These are phyloP conservation scores for Fonsecaea erecta DNA, from an alignment of 2,329 filamentous ascomycete genomes.

Conservation along the genomic window DNA sequence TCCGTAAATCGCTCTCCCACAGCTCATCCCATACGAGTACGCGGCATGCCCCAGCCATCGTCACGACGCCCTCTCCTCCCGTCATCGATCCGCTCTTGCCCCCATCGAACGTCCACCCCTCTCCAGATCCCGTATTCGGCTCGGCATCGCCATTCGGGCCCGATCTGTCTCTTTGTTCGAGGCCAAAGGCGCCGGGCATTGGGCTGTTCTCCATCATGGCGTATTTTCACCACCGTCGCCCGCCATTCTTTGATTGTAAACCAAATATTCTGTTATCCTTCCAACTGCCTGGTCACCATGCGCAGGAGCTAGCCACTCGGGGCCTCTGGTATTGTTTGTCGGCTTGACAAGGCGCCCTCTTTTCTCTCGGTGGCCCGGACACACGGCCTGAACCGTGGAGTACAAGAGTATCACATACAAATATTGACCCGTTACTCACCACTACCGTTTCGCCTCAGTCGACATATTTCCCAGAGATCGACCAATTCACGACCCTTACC, in stretches of 20 bases:
- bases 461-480: neutral
- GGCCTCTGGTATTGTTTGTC: neutral
- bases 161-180: neutral
- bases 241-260: neutral
- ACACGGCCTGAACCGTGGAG: no score
- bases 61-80: neutral
- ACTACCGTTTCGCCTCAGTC: neutral
- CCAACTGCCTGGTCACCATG: neutral
- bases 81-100: conserved; percentile 12
- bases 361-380: neutral
- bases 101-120: conserved; percentile 1
- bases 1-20: neutral
- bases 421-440: neutral
- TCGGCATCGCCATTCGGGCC: conserved; percentile 5
- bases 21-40: neutral
- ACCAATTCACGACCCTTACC: neutral
- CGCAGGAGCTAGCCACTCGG: neutral
- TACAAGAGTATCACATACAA: neutral
- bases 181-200: neutral
- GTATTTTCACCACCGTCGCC: neutral
- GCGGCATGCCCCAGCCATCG: neutral
- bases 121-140: conserved; percentile 7
- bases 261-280: neutral
- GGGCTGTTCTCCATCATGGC: neutral
- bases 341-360: neutral